Base-by-base conservation (phyloP, 2,329 filamentous ascomycete genomes). In the Plenodomus biglobosus region DNA sequence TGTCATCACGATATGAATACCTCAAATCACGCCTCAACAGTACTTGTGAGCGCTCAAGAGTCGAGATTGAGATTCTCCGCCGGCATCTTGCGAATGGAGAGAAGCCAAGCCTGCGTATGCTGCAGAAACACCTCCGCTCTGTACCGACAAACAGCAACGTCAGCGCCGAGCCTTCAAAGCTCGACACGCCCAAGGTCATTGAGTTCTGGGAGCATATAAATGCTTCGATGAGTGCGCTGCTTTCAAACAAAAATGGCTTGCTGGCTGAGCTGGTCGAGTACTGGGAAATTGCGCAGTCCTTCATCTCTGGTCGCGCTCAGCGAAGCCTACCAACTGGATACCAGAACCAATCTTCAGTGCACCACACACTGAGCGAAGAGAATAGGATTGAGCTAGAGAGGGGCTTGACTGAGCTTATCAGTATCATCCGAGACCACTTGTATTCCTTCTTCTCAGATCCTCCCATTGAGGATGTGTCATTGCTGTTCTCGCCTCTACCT, bases 151-250 rank as follows among this genome's bases (percentile, higher is more conserved):
- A 88, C 62, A 77, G 80, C 1, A 66, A 62, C 30, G 76, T 85
- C 5, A 81, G 85, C 44, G 53, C 49, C 0, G 83, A 82, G 46
- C 82, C 62, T 3, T 65, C 62, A 2, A 82, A 85, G 10, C 80
- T 91, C n/a, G 94, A 99, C 69, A 84, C 86, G 0, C 75, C 86
- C 2, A 86, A 92, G 39, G 81, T 96, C 13, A 81, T 95, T 55
- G 91, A 96, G 58, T 81, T 97, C 51, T 99, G 94, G 94, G 92
- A 96, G 63, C 90, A 92, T 68, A 85, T 95, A 55, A 77, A 90
- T 50, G 76, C 81, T 0, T 94, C 90, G 53, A 70, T 97, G 51
- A 85, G 76, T 8, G 83, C 81, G 36, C 78, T 99, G 34, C 76
- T 99, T 0, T 92, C 90, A 0, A 75, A 79, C 5, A 77, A 85